Percentiles rank a stretch among this genome's conserved stretches.
Conservation (phyloP, 805 yeast species). For the Candida incommunis region DNA sequence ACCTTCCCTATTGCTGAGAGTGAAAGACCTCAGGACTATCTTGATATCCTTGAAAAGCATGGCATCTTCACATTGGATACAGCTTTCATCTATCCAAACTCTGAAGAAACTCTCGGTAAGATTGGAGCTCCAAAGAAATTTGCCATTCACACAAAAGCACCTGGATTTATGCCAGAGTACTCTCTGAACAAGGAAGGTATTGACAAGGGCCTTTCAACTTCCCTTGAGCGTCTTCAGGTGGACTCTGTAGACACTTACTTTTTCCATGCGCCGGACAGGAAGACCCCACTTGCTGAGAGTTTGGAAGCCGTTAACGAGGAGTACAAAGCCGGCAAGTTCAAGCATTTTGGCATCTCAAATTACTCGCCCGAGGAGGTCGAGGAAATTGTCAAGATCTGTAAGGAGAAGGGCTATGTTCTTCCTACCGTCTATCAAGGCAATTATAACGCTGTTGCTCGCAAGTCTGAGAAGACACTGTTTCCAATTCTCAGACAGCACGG, state of each 20-base stretch:
- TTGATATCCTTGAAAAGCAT: slow-evolving; percentile 7
- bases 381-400: slow-evolving; percentile 10
- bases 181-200: slow-evolving; percentile 8
- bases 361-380: slow-evolving; percentile 14
- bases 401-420: slow-evolving; percentile 12
- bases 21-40: not conserved
- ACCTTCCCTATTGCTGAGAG: not conserved
- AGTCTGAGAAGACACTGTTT: slow-evolving; percentile 12
- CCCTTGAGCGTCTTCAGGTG: slow-evolving; percentile 9
- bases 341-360: slow-evolving; percentile 17
- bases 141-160: slow-evolving; percentile 13
- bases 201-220: slow-evolving; percentile 7
- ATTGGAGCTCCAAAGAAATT: slow-evolving; percentile 9
- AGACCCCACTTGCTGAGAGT: slow-evolving; percentile 15
- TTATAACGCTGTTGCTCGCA: slow-evolving; percentile 17
- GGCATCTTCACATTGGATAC: slow-evolving; percentile 16
- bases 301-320: slow-evolving; percentile 14
- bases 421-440: slow-evolving; percentile 20
- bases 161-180: slow-evolving; percentile 8
- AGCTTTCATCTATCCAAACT: slow-evolving; percentile 14
- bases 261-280: slow-evolving; percentile 16
- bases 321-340: slow-evolving; percentile 14
- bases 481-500: slow-evolving; percentile 12
- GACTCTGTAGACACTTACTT: slow-evolving; percentile 13
- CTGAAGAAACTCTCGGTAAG: slow-evolving; percentile 12